These are phyloP conservation scores for Sonneratia caseolaris DNA, from an alignment of 345 rosid species.

Conservation along the genomic window DNA sequence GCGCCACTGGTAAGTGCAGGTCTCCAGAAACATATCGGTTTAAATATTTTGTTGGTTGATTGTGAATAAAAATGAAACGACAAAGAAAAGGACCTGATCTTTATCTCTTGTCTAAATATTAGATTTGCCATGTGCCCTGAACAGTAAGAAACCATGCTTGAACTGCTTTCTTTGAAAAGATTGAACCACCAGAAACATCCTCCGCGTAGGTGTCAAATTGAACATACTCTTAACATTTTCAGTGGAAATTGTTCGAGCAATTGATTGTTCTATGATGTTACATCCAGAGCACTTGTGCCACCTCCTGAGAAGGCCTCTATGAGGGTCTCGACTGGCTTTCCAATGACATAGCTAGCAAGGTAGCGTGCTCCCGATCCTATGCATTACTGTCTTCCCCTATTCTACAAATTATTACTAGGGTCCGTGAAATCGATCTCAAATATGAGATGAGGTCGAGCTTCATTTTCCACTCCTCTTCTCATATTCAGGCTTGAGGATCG, in stretches of 20 bases:
- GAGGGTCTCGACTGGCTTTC: constrained; percentile 90
- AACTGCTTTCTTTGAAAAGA: no score
- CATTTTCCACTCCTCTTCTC: not conserved
- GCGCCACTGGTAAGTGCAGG: constrained; percentile 58
- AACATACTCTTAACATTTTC: not conserved
- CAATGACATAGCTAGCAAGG: constrained; percentile 64
- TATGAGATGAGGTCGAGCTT: not conserved
- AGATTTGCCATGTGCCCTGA: no score
- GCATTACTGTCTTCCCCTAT: not conserved
- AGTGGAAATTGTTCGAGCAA: not conserved
- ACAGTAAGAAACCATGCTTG: no score
- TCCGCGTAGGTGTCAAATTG: no score
- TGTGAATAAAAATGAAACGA: not conserved
- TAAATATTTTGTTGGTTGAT: not conserved
- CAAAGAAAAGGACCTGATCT: not conserved
- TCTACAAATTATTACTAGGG: not conserved
- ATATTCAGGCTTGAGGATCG: not conserved
- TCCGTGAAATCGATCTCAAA: not conserved
- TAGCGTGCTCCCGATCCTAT: not conserved
- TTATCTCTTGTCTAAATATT: not conserved
- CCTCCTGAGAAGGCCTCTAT: constrained; percentile 75
- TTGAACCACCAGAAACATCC: no score
- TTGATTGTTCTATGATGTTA: constrained; percentile 19
- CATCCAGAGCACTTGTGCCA: constrained; percentile 78
- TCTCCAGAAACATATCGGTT: not conserved